These are phyloP conservation scores for Retiboletus flavoniger DNA, from an alignment of 1,284 basidiomycete genomes.

Conservation along the genomic window DNA sequence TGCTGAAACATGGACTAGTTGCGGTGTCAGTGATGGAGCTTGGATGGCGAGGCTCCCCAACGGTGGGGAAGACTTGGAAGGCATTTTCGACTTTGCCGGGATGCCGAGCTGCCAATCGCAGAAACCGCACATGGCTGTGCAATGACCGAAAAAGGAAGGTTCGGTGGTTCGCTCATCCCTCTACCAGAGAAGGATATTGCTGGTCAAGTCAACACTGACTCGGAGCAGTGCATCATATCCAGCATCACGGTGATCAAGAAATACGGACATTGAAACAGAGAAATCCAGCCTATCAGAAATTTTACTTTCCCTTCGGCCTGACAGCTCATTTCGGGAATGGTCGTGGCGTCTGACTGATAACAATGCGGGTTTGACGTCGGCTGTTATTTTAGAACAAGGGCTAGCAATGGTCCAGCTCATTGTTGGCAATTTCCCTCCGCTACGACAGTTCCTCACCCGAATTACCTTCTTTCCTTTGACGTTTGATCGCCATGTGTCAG, in stretches of 20 bases:
- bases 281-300: background rate
- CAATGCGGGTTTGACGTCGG: conserved; percentile 26
- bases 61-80: conserved; percentile 50
- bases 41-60: conserved; percentile 71
- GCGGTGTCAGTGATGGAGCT: conserved; percentile 55
- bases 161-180: conserved; percentile 23
- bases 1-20: conserved; percentile 63
- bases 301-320: conserved; percentile 4
- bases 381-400: conserved; percentile 19
- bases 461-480: conserved; percentile 23
- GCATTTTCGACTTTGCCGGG: conserved; percentile 40
- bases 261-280: background rate
- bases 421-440: conserved; percentile 22
- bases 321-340: conserved; percentile 27
- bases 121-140: conserved; percentile 23
- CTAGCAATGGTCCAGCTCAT: conserved; percentile 24
- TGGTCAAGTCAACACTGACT: background rate
- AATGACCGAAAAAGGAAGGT: conserved; percentile 28
- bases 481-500: conserved; percentile 32
- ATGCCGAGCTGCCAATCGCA: conserved; percentile 29
- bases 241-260: background rate
- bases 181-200: background rate
- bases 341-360: conserved; percentile 7
- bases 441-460: conserved; percentile 1
- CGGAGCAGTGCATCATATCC: conserved; percentile 2